Evolutionary conservation across 176 grass and related monocot genomes (phyloP).

Genomic region (Phragmites australis): DNA sequence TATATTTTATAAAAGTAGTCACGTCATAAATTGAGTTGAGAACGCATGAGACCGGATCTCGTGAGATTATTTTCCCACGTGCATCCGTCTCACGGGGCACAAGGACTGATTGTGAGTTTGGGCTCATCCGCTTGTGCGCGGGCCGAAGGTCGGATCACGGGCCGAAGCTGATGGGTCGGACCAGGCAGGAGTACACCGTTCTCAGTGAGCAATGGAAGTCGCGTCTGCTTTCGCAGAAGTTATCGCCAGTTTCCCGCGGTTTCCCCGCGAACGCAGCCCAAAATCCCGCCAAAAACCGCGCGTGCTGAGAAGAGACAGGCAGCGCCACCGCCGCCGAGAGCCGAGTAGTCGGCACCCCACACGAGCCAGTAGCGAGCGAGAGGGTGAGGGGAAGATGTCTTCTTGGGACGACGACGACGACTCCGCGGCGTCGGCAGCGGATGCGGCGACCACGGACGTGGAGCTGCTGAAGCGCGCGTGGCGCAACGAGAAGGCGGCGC

Average conservation of each 20-base stretch:
- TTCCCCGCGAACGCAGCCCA: neutral
- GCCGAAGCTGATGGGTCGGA: too few species aligned
- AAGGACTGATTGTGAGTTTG: too few species aligned
- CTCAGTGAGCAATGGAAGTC: too few species aligned
- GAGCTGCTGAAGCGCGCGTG: conserved; percentile 73
- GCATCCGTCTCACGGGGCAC: too few species aligned
- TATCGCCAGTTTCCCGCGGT: conserved; percentile 9
- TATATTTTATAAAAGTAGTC: too few species aligned
- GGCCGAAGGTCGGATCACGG: too few species aligned
- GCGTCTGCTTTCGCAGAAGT: too few species aligned
- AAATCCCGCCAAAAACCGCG: conserved; percentile 28
- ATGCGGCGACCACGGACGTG: conserved; percentile 62
- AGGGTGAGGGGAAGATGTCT: neutral
- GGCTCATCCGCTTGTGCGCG: too few species aligned
- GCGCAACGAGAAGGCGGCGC: conserved; percentile 89
- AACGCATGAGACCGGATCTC: too few species aligned
- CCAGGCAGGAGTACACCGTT: too few species aligned
- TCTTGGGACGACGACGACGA: conserved; percentile 61
- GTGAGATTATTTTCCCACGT: too few species aligned
- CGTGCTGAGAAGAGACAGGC: neutral
- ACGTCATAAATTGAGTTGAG: too few species aligned
- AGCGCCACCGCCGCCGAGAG: neutral
- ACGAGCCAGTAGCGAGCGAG: neutral
- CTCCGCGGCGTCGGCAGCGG: neutral
- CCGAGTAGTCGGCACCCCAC: neutral